Conservation (phyloP, 176 grass and related monocot genomes). For the Ampelocalamus luodianensis region DNA sequence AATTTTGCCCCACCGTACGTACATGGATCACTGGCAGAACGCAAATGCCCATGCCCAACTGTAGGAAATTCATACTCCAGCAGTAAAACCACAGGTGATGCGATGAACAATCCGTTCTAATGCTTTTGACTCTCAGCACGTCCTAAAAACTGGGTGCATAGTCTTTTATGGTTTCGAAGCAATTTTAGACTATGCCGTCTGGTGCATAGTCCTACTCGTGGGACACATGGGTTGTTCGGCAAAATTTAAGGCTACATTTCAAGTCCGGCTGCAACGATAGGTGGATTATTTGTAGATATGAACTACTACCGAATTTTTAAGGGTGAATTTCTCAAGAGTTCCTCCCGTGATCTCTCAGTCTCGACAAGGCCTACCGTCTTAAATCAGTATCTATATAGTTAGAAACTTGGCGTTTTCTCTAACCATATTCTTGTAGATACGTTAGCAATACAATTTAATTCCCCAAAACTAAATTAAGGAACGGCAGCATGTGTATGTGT, state of each 20-base stretch:
- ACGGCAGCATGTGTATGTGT: too few relatives aligned
- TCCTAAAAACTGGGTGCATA: too few relatives aligned
- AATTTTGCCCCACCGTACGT: neutral
- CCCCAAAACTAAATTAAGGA: too few relatives aligned
- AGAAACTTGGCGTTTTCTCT: too few relatives aligned
- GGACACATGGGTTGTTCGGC: slow-evolving; percentile 4
- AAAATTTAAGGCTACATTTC: neutral
- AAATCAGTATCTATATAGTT: too few relatives aligned
- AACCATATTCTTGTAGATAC: too few relatives aligned
- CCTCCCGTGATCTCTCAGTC: too few relatives aligned
- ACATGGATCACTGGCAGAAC: neutral
- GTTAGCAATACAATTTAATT: too few relatives aligned
- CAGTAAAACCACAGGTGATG: neutral
- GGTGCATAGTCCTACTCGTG: neutral
- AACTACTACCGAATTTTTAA: neutral
- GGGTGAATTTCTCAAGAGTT: neutral
- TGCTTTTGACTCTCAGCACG: too few relatives aligned
- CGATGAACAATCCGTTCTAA: neutral
- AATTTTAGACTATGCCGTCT: neutral
- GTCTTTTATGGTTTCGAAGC: neutral
- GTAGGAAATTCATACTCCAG: neutral
- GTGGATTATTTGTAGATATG: neutral
- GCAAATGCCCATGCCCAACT: neutral
- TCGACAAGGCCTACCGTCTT: too few relatives aligned
- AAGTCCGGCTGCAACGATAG: slow-evolving; percentile 6